These are phyloP conservation scores for Diaporthe batatas DNA, from an alignment of 2,329 filamentous ascomycete genomes.

Conservation along the genomic window DNA sequence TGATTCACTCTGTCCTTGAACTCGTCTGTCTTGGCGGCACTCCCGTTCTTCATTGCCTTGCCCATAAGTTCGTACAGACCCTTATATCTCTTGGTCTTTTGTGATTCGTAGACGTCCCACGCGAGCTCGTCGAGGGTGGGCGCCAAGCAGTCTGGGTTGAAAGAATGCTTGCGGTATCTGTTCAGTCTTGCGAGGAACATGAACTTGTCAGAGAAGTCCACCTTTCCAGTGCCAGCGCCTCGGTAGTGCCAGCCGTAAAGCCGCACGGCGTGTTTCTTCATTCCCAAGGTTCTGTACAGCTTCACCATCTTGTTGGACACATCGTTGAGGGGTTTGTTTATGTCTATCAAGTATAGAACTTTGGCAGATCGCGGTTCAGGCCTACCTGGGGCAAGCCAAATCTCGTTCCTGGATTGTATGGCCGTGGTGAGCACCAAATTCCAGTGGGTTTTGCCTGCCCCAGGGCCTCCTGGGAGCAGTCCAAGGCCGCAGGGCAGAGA, in stretches of 20 bases:
- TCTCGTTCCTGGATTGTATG: slow-evolving; percentile 37
- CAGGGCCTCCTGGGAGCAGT: slow-evolving; percentile 61
- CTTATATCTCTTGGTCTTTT: slow-evolving; percentile 53
- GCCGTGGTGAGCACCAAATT: slow-evolving; percentile 56
- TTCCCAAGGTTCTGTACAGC: slow-evolving; percentile 53
- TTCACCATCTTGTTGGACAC: slow-evolving; percentile 57
- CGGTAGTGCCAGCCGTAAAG: slow-evolving; percentile 57
- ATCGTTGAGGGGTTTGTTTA: slow-evolving; percentile 62
- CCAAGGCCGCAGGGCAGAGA: slow-evolving; percentile 58
- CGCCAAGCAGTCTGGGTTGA: slow-evolving; percentile 46
- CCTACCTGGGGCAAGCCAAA: slow-evolving; percentile 50
- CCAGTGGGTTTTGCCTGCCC: slow-evolving; percentile 63
- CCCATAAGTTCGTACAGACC: slow-evolving; percentile 52
- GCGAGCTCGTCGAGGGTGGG: slow-evolving; percentile 59
- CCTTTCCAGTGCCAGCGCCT: slow-evolving; percentile 49
- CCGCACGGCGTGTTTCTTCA: slow-evolving; percentile 53
- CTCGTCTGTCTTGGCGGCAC: slow-evolving; percentile 47
- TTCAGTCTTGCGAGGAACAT: slow-evolving; percentile 45
- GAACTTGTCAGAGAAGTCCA: slow-evolving; percentile 55
- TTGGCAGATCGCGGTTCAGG: slow-evolving; percentile 49
- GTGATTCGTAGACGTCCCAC: slow-evolving; percentile 55
- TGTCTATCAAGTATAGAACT: slow-evolving; percentile 61
- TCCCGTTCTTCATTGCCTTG: slow-evolving; percentile 44
- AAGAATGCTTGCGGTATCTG: slow-evolving; percentile 29
- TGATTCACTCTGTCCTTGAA: slow-evolving; percentile 51